phyloP scores from a whole-genome alignment of 371 early-diverging fungal species.

The Mortierella sp. region DNA sequence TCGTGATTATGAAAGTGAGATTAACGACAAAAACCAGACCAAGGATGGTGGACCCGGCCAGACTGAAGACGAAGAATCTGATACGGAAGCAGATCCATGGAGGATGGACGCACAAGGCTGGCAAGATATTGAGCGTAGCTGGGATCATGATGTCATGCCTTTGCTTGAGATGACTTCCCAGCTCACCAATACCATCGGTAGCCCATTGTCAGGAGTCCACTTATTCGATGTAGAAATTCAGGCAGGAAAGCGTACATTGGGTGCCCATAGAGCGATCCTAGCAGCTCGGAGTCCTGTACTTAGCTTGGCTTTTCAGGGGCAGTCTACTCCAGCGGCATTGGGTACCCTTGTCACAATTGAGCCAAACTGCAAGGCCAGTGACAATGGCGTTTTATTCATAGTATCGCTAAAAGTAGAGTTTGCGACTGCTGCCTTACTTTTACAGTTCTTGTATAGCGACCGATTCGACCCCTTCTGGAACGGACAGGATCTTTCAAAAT shows the following conservation, averaged over 20 bases:
- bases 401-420: slow-evolving; percentile 37
- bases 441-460: slow-evolving; percentile 51
- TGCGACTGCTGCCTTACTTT: slow-evolving; percentile 31
- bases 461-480: slow-evolving; percentile 52
- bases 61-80: slow-evolving; percentile 19
- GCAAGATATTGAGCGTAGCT: slow-evolving; percentile 40
- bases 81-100: slow-evolving; percentile 29
- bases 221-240: slow-evolving; percentile 53
- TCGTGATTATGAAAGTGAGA: slow-evolving; percentile 31
- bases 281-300: slow-evolving; percentile 48
- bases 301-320: slow-evolving; percentile 26
- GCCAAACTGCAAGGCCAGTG: not conserved
- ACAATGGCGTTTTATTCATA: slow-evolving; percentile 10
- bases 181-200: slow-evolving; percentile 7
- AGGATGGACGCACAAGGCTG: slow-evolving; percentile 34
- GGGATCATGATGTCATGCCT: slow-evolving; percentile 41
- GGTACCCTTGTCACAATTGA: slow-evolving; percentile 21
- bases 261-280: slow-evolving; percentile 63
- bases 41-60: no score
- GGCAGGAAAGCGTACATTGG: slow-evolving; percentile 43
- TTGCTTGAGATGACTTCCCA: slow-evolving; percentile 34
- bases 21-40: slow-evolving; percentile 5
- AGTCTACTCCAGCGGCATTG: no score
- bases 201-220: slow-evolving; percentile 55
- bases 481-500: slow-evolving; percentile 19